Conservation (phyloP, 2,329 filamentous ascomycete species). For the Stromatinia cepivora region DNA sequence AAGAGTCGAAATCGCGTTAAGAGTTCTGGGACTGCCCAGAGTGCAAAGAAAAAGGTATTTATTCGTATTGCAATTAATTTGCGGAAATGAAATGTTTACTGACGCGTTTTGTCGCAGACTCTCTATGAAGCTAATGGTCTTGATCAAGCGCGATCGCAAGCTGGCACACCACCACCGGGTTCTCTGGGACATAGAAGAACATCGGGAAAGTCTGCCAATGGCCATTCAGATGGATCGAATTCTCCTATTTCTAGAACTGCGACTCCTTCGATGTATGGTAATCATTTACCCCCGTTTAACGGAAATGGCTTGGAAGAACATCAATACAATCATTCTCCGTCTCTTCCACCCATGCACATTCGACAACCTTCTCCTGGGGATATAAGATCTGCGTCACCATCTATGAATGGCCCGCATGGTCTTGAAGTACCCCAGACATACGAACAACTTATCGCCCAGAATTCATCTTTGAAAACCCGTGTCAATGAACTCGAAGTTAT, state of each 20-base stretch:
- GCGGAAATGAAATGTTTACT: conserved; percentile 32
- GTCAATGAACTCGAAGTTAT: conserved; percentile 96
- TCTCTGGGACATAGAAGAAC: conserved; percentile 60
- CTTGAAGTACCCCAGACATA: conserved; percentile 74
- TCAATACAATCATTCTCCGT: conserved; percentile 59
- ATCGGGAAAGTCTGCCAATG: conserved; percentile 71
- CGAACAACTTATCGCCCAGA: conserved; percentile 76
- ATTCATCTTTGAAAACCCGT: conserved; percentile 87
- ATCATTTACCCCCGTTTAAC: conserved; percentile 78
- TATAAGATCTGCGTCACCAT: conserved; percentile 46
- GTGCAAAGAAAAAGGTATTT: conserved; percentile 79
- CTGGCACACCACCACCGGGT: conserved; percentile 53
- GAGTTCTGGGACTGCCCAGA: conserved; percentile 72
- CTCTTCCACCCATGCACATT: conserved; percentile 51
- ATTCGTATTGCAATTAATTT: not conserved
- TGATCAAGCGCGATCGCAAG: conserved; percentile 55
- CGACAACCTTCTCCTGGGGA: conserved; percentile 59
- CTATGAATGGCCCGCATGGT: conserved; percentile 57
- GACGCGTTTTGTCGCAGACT: conserved; percentile 37
- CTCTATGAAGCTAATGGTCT: conserved; percentile 58
- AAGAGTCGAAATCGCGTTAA: conserved; percentile 99
- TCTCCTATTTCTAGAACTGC: conserved; percentile 78
- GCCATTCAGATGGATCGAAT: conserved; percentile 71
- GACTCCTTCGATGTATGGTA: conserved; percentile 73
- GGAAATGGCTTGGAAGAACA: conserved; percentile 66